Percentiles rank a stretch among this genome's conserved stretches.
Evolutionary conservation across 805 yeast species (phyloP).

Genomic region (Diddensiella caesifluorescens): DNA sequence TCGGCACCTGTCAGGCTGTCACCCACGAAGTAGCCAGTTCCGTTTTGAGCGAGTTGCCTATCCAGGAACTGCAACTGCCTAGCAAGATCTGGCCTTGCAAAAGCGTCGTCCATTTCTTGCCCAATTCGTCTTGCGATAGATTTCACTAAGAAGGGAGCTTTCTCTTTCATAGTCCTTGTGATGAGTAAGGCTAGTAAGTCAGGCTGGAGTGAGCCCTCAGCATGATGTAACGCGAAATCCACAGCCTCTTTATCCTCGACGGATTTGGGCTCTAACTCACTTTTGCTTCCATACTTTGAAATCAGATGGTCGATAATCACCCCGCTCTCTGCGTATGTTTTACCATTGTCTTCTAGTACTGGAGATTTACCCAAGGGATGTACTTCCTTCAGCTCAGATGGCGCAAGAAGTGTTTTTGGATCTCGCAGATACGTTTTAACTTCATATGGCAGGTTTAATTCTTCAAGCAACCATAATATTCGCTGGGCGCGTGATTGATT

Average conservation of each 20-base stretch:
- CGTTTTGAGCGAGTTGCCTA: constrained; percentile 36
- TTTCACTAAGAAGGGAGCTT: constrained; percentile 40
- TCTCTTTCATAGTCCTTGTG: constrained; percentile 31
- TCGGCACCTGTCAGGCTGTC: constrained; percentile 54
- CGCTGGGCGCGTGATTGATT: constrained; percentile 56
- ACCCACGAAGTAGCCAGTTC: constrained; percentile 54
- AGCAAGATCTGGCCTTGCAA: constrained; percentile 44
- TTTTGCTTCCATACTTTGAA: constrained; percentile 42
- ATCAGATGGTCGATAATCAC: constrained; percentile 50
- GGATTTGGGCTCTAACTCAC: constrained; percentile 36
- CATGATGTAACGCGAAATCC: constrained; percentile 49
- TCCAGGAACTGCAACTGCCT: constrained; percentile 41
- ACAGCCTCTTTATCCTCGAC: constrained; percentile 38
- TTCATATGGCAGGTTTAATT: constrained; percentile 50
- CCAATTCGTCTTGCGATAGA: constrained; percentile 41
- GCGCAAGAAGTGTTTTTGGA: constrained; percentile 43
- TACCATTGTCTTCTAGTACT: constrained; percentile 43
- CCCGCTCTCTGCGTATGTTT: constrained; percentile 54
- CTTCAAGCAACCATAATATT: constrained; percentile 60
- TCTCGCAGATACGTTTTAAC: constrained; percentile 49
- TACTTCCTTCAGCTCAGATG: constrained; percentile 43
- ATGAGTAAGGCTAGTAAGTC: constrained; percentile 37
- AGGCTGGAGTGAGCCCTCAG: constrained; percentile 61
- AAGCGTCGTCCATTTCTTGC: constrained; percentile 43
- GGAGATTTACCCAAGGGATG: constrained; percentile 67